Base-by-base conservation (phyloP, 2,329 filamentous ascomycete genomes). In the Zymoseptoria tritici region DNA sequence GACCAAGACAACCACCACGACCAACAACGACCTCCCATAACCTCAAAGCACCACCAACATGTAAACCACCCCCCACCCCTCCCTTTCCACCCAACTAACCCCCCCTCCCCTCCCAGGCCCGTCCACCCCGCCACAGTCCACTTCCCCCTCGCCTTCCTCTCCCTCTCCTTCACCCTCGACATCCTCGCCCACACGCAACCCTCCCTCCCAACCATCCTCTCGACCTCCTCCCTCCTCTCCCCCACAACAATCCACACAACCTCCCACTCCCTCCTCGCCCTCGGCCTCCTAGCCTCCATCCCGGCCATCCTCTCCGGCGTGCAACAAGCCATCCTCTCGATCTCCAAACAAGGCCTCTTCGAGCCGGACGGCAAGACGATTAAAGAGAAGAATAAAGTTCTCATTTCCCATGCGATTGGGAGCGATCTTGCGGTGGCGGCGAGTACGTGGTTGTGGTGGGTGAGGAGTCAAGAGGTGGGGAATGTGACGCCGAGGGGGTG, bases 111-210 rank as follows among this genome's bases (percentile, higher is more conserved):
- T 4, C 1, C 0, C 60, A 76, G 78, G 64, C 78, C 78, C 57
- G 67, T 72, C 50, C 78, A 80, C 65, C 77, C 77, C 54, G 76
- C 77, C 24, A 70, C 73, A 9, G 76, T 80, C 52, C 78, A 80
- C 69, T 79, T 78, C 67, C 78, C 78, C 20, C 73, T 80, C 57
- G 73, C 77, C 58, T 78, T 79, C 68, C 72, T 77, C 60, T 65
- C 71, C 51, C 69, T 78, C 13, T 73, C 75, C 42, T 77, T 74
- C 55, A 73, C 61, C 51, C 74, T 79, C 60, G 78, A 80, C 66
- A 71, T 72, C 31, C 64, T 77, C 19, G 55, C 62, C 58, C 70
- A 75, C 67, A 67, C 69, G 58, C 69, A 71, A 19, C 67, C 72
- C n/a, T 62, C 60, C 59, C 68, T 74, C 46, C 72, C 72, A 49